Evolutionary conservation across 2,329 filamentous ascomycete species (phyloP).

Genomic region (Lomentospora prolificans): DNA sequence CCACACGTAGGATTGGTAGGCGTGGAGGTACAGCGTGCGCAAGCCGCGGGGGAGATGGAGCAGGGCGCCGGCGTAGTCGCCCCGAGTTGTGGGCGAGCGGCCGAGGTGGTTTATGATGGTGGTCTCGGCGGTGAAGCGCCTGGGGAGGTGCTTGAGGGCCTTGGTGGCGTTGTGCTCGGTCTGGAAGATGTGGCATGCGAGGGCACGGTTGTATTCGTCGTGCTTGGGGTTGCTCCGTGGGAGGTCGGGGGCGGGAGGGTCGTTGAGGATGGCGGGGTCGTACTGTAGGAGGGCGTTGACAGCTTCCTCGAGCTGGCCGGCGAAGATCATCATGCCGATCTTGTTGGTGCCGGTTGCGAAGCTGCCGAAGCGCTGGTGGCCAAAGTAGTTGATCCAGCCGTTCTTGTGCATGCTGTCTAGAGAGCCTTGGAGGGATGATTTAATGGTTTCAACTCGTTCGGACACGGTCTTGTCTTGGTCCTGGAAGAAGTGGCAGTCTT

Average conservation of each 20-base stretch:
- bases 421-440: constrained; percentile 39
- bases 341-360: constrained; percentile 78
- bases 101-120: constrained; percentile 68
- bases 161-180: constrained; percentile 46
- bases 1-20: constrained; percentile 93
- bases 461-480: constrained; percentile 15
- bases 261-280: constrained; percentile 36
- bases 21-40: constrained; percentile 90
- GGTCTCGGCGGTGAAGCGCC: constrained; percentile 71
- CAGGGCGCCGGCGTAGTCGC: constrained; percentile 73
- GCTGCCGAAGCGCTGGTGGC: constrained; percentile 91
- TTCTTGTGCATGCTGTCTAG: constrained; percentile 58
- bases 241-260: constrained; percentile 28
- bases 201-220: constrained; percentile 72
- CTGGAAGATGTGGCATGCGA: constrained; percentile 67
- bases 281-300: constrained; percentile 69
- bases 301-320: constrained; percentile 71
- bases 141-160: constrained; percentile 61
- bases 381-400: constrained; percentile 97
- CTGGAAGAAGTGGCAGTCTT: constrained; percentile 61
- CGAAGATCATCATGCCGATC: constrained; percentile 74
- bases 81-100: constrained; percentile 28
- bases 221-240: constrained; percentile 44
- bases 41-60: constrained; percentile 71
- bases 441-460: constrained; percentile 15